Evolutionary conservation across 192 early-diverging fungal species (phyloP), one percentile per base, ranked within the genome.

Genomic region (Radiomyces spectabilis): DNA sequence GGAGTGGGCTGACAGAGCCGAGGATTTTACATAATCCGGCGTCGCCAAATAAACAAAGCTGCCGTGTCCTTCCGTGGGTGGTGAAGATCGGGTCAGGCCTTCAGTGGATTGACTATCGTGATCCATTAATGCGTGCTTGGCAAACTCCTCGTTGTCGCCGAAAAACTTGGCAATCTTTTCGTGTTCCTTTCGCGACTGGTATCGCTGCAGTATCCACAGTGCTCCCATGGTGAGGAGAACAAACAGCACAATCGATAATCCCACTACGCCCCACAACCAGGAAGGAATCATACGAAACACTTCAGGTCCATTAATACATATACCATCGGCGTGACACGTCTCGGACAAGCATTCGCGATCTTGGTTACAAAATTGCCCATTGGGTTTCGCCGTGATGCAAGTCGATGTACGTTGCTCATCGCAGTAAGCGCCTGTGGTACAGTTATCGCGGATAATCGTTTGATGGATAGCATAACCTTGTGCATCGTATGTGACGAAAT

Each of bases 151-250:
- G 12, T 63, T 52, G 18, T 59, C 38, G 12, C 51, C 67, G 54
- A 63, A 69, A 32, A 69, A 69, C 9, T 44, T 43, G 7, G 29
- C 19, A 7, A 63, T 59, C 34, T 69, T 69, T 37, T 52, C 56
- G 42, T 57, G 67, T 31, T 69, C 67, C 27, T 58, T 61, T 19
- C 41, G 41, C 16, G 67, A 59, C 38, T 69, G 67, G 38, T 57
- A 69, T 4, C 67, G 61, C 30, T 69, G 67, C 21, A 69, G 50
- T 19, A 64, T n/a, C 61, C 61, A 69, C 1, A 69, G 52, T 4
- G 30, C 33, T 4, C 35, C 5, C n/a, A 69, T 26, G 5, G 51
- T 38, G 1, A 53, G 9, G 8, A 63, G 18, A 37, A 69, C 57
- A 51, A 69, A 69, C 9, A 69, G 5, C 1, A 69, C 21, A 4